A percentile compares a stretch with the other conserved stretches of the same genome.
phyloP scores from a whole-genome alignment of 257 asterid species.

The Lithospermum erythrorhizon region DNA sequence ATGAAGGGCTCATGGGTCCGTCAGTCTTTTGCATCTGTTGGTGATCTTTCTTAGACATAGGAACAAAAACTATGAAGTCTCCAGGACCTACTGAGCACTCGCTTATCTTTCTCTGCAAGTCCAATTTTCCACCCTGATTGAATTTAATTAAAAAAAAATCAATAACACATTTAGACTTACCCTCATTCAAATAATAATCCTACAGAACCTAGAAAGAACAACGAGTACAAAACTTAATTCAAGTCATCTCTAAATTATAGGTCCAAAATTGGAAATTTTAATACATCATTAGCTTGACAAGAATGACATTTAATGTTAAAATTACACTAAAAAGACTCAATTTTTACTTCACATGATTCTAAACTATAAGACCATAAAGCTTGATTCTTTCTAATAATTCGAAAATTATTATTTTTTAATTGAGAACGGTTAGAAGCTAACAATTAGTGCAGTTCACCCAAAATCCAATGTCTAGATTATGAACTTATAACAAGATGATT shows the following conservation, averaged over 20 bases:
- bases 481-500: too few species aligned
- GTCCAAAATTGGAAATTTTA: background rate
- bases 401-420: too few species aligned
- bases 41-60: conserved; percentile 48
- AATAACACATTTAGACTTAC: background rate
- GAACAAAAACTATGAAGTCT: conserved; percentile 65
- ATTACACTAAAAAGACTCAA: too few species aligned
- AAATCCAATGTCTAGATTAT: too few species aligned
- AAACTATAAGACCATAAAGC: too few species aligned
- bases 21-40: conserved; percentile 25
- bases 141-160: background rate
- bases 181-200: background rate
- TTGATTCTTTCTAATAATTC: too few species aligned
- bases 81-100: conserved; percentile 30
- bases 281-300: too few species aligned
- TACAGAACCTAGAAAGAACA: too few species aligned
- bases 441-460: too few species aligned
- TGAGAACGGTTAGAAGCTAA: too few species aligned
- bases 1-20: conserved; percentile 20
- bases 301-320: too few species aligned
- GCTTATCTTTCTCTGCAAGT: conserved; percentile 40
- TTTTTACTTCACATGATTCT: too few species aligned
- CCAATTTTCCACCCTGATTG: conserved; percentile 66
- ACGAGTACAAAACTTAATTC: background rate
- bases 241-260: background rate